A percentile compares a stretch with the other conserved stretches of the same genome.
Evolutionary conservation across 257 asterid species (phyloP).

Genomic region (Capsicum baccatum): DNA sequence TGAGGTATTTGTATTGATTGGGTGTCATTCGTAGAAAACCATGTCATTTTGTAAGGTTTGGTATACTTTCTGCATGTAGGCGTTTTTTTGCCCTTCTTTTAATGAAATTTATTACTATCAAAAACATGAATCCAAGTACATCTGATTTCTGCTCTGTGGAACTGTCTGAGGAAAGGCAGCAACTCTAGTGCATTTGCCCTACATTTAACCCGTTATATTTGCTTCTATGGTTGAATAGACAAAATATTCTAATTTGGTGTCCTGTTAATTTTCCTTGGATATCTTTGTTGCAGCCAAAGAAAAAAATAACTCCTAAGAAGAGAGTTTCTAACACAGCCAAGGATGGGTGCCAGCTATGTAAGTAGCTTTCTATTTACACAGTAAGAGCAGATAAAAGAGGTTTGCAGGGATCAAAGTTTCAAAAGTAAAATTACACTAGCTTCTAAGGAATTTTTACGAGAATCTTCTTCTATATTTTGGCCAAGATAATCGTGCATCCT

Average conservation of each 20-base stretch:
- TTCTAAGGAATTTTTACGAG: background rate
- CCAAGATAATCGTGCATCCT: background rate
- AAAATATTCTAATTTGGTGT: slow-evolving; percentile 13
- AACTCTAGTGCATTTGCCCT: background rate
- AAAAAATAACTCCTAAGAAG: slow-evolving; percentile 54
- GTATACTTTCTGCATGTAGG: background rate
- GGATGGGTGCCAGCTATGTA: slow-evolving; percentile 49
- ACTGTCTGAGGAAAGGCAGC: background rate
- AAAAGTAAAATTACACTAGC: background rate
- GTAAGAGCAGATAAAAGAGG: background rate
- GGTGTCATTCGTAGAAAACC: background rate
- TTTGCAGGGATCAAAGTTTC: background rate
- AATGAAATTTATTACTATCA: background rate
- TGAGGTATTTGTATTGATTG: background rate
- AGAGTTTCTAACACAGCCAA: slow-evolving; percentile 40
- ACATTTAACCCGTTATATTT: background rate
- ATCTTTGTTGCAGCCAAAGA: slow-evolving; percentile 58
- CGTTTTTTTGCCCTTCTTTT: background rate
- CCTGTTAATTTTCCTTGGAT: slow-evolving; percentile 31
- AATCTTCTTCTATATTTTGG: background rate
- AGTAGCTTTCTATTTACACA: no score
- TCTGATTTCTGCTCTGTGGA: background rate
- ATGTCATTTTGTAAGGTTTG: background rate
- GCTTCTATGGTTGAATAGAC: background rate
- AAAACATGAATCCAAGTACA: background rate